Percentiles rank a stretch among this genome's conserved stretches.
Conservation (phyloP, 768 basidiomycete genomes). For the Hericium erinaceus region DNA sequence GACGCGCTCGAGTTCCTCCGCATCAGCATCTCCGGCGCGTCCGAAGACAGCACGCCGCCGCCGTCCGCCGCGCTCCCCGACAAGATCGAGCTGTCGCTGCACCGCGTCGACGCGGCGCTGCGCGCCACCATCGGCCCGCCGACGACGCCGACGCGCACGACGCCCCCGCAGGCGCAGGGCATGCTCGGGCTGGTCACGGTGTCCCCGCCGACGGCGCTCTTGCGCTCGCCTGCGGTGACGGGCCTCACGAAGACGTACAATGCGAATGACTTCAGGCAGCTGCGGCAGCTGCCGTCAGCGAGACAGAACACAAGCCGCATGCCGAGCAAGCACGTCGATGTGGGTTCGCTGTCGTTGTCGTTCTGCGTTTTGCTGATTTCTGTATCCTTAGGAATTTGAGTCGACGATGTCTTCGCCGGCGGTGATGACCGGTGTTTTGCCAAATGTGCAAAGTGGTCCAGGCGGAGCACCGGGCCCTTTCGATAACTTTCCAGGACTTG, state of each 20-base stretch:
- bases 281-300: conserved; percentile 57
- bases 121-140: conserved; percentile 30
- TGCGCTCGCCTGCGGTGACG: conserved; percentile 63
- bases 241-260: conserved; percentile 76
- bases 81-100: conserved; percentile 23
- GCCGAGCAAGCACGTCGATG: conserved; percentile 78
- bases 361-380: neutral
- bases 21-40: conserved; percentile 20
- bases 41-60: conserved; percentile 9
- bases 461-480: neutral
- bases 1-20: conserved; percentile 25
- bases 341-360: conserved; percentile 24
- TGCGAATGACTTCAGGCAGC: conserved; percentile 74
- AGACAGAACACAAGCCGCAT: conserved; percentile 80
- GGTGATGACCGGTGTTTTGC: neutral
- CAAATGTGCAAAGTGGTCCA: neutral
- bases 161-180: conserved; percentile 28
- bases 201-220: conserved; percentile 60
- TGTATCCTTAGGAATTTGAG: neutral
- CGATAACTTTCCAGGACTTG: neutral
- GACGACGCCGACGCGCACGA: conserved; percentile 46
- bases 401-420: neutral
- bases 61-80: neutral
- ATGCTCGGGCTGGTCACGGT: conserved; percentile 55
- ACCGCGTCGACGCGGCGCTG: conserved; percentile 41